A percentile compares a stretch with the other conserved stretches of the same genome.
Evolutionary conservation across 164 flowering plant genomes (phyloP).

Genomic region (Umbellularia californica): DNA sequence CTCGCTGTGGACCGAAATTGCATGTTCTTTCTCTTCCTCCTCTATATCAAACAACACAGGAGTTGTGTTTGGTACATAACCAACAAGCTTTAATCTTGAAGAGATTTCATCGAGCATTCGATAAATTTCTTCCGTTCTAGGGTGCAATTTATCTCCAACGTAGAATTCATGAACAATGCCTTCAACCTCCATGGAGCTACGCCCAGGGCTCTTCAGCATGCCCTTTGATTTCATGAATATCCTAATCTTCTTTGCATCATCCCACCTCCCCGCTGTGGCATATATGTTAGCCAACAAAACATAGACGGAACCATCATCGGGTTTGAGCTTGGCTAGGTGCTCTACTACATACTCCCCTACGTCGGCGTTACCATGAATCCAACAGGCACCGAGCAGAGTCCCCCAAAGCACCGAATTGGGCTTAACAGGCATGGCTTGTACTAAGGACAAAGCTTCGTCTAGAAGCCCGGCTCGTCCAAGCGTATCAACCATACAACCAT

Average conservation of each 20-base stretch:
- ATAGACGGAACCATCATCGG: slow-evolving; percentile 12
- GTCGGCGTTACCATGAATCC: slow-evolving; percentile 9
- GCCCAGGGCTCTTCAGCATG: slow-evolving; percentile 13
- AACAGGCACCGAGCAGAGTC: slow-evolving; percentile 13
- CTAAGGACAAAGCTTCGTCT: slow-evolving; percentile 7
- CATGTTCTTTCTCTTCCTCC: slow-evolving; percentile 13
- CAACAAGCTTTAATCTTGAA: slow-evolving; percentile 9
- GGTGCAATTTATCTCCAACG: slow-evolving; percentile 7
- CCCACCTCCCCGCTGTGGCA: slow-evolving; percentile 13
- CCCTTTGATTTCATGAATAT: slow-evolving; percentile 11
- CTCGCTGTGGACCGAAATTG: slow-evolving; percentile 11
- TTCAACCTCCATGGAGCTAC: slow-evolving; percentile 10
- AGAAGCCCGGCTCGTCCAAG: slow-evolving; percentile 15
- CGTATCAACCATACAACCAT: slow-evolving; percentile 17
- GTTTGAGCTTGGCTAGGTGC: slow-evolving; percentile 8
- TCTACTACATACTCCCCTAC: slow-evolving; percentile 3
- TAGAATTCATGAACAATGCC: slow-evolving; percentile 5
- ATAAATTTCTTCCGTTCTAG: slow-evolving; percentile 8
- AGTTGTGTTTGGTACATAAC: slow-evolving; percentile 8
- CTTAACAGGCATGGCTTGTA: slow-evolving; percentile 10
- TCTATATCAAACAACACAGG: slow-evolving; percentile 17
- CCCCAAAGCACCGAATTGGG: slow-evolving; percentile 12
- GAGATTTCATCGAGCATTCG: slow-evolving; percentile 1
- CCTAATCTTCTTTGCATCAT: slow-evolving; percentile 12
- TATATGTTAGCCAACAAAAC: slow-evolving; percentile 8